These are phyloP conservation scores for Mycena indigotica DNA, from an alignment of 768 basidiomycete species.

Conservation along the genomic window DNA sequence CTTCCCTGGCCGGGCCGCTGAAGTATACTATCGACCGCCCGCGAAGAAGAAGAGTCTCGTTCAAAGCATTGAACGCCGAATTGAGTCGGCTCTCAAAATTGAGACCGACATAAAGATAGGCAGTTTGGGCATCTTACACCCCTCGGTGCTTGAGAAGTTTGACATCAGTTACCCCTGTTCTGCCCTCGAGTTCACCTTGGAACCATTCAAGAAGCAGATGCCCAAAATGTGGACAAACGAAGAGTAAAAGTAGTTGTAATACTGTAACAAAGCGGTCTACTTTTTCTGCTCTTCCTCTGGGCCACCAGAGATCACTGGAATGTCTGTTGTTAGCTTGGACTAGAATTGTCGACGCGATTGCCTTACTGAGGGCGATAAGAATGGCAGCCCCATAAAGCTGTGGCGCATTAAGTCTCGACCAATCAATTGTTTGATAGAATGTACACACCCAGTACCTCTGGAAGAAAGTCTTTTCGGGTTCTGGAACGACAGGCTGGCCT, in stretches of 20 bases:
- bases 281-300: conserved; percentile 40
- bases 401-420: background rate
- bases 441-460: conserved; percentile 77
- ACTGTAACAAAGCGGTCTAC: conserved; percentile 14
- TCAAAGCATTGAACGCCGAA: conserved; percentile 39
- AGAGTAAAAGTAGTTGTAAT: conserved; percentile 37
- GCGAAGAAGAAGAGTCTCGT: conserved; percentile 38
- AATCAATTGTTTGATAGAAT: background rate
- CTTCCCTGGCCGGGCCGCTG: conserved; percentile 94
- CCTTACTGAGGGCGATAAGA: conserved; percentile 61
- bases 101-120: conserved; percentile 76
- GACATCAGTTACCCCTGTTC: conserved; percentile 96
- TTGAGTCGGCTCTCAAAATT: conserved; percentile 47
- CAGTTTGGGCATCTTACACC: conserved; percentile 91
- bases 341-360: background rate
- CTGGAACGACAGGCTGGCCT: conserved; percentile 62
- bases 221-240: conserved; percentile 59
- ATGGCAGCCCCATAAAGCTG: conserved; percentile 67
- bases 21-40: conserved; percentile 78
- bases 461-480: conserved; percentile 75
- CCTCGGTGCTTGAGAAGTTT: conserved; percentile 87
- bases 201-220: conserved; percentile 86
- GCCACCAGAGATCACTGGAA: conserved; percentile 38
- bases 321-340: background rate
- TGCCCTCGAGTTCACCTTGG: conserved; percentile 89